phyloP scores from a whole-genome alignment of 2,329 filamentous ascomycete species.

The Exophiala mesophila region DNA sequence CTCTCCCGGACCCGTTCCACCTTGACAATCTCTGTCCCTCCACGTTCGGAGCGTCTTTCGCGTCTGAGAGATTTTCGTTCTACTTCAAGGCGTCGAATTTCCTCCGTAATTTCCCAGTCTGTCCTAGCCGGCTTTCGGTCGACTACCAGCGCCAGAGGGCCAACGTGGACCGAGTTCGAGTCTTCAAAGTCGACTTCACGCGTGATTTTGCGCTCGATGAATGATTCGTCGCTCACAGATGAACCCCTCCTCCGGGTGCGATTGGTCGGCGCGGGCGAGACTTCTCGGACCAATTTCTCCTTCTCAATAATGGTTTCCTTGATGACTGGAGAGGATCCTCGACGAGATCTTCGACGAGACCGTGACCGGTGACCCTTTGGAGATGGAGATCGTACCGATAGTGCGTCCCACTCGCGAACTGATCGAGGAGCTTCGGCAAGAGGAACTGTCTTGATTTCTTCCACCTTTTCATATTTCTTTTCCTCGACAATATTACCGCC shows the following conservation, averaged over 20 bases:
- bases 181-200: constrained; percentile 40
- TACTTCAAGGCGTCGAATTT: constrained; percentile 67
- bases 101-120: constrained; percentile 64
- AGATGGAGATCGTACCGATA: constrained; percentile 25
- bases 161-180: constrained; percentile 41
- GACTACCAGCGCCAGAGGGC: constrained; percentile 46
- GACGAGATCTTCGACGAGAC: constrained; percentile 21
- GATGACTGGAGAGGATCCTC: constrained; percentile 22
- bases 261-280: constrained; percentile 23
- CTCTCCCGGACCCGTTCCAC: constrained; percentile 26
- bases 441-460: constrained; percentile 23
- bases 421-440: constrained; percentile 29
- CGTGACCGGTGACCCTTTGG: constrained; percentile 31
- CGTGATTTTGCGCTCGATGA: constrained; percentile 32
- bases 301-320: constrained; percentile 25
- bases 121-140: constrained; percentile 45
- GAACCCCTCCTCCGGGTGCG: constrained; percentile 32
- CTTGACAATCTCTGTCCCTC: constrained; percentile 22
- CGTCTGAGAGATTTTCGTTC: constrained; percentile 56
- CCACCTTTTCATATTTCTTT: constrained; percentile 18
- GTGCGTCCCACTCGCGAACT: constrained; percentile 31
- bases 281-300: constrained; percentile 20
- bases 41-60: constrained; percentile 49
- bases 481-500: constrained; percentile 20
- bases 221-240: constrained; percentile 32